phyloP scores from a whole-genome alignment of 2,329 filamentous ascomycete genomes.

The Arachnomyces sp. region DNA sequence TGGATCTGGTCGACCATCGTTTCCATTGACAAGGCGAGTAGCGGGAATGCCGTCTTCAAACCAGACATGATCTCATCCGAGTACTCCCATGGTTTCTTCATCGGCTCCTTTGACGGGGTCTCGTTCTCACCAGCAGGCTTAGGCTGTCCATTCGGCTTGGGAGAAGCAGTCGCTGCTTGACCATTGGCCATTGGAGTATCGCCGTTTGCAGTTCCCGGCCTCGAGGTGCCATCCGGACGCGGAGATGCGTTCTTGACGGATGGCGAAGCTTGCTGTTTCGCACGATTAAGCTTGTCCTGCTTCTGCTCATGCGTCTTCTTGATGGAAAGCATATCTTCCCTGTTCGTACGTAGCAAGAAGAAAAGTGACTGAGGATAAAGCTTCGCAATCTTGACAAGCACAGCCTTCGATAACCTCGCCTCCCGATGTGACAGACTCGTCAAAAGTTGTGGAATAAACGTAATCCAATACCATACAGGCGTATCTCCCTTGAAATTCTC shows the following conservation, averaged over 20 bases:
- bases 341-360: slow-evolving; percentile 85
- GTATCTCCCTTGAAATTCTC: slow-evolving; percentile 97
- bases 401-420: slow-evolving; percentile 72
- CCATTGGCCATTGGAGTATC: slow-evolving; percentile 39
- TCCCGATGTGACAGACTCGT: slow-evolving; percentile 88
- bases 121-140: slow-evolving; percentile 17
- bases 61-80: slow-evolving; percentile 93
- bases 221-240: slow-evolving; percentile 20
- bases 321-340: slow-evolving; percentile 87
- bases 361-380: slow-evolving; percentile 92
- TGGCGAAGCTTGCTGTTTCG: slow-evolving; percentile 52
- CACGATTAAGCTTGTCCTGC: slow-evolving; percentile 50
- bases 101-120: slow-evolving; percentile 35
- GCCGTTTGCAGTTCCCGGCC: slow-evolving; percentile 37
- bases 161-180: slow-evolving; percentile 38
- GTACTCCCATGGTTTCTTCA: slow-evolving; percentile 87
- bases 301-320: slow-evolving; percentile 73
- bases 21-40: slow-evolving; percentile 95
- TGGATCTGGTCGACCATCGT: slow-evolving; percentile 99
- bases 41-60: slow-evolving; percentile 91
- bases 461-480: slow-evolving; percentile 99
- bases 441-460: slow-evolving; percentile 92
- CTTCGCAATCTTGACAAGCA: slow-evolving; percentile 90
- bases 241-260: slow-evolving; percentile 23
- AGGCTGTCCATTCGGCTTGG: slow-evolving; percentile 13